These are phyloP conservation scores for Solanum piurae DNA, from an alignment of 257 asterid species.

Conservation along the genomic window DNA sequence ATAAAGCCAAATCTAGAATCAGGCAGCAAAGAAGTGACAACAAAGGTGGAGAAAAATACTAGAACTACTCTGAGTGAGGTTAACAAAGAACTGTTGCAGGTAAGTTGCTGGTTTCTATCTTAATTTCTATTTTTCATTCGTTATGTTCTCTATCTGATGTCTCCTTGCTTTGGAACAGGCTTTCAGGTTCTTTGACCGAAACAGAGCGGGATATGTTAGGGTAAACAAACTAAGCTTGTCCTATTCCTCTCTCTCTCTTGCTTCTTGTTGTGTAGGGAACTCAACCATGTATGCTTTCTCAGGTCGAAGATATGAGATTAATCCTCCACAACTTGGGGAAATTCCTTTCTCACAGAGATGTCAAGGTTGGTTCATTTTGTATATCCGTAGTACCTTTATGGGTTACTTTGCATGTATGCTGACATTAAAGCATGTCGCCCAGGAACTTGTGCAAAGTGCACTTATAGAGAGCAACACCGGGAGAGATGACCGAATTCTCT, in stretches of 20 bases:
- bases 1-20: slow-evolving; percentile 6
- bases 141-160: background rate
- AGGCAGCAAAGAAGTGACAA: slow-evolving; percentile 28
- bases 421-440: background rate
- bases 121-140: background rate
- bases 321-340: slow-evolving; percentile 79
- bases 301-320: slow-evolving; percentile 91
- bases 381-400: background rate
- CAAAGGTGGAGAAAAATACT: slow-evolving; percentile 31
- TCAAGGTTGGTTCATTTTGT: slow-evolving; percentile 45
- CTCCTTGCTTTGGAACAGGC: slow-evolving; percentile 43
- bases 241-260: background rate
- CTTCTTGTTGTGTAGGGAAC: background rate
- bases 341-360: slow-evolving; percentile 77
- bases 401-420: background rate
- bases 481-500: slow-evolving; percentile 70
- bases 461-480: slow-evolving; percentile 73
- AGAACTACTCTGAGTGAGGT: slow-evolving; percentile 16
- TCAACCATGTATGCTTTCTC: slow-evolving; percentile 1
- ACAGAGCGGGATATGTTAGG: slow-evolving; percentile 76
- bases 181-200: slow-evolving; percentile 93
- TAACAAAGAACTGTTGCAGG: slow-evolving; percentile 77
- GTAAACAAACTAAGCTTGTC: slow-evolving; percentile 21
- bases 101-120: slow-evolving; percentile 9
- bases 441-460: slow-evolving; percentile 90